Evolutionary conservation across 139 green algal species (phyloP), one percentile per base, ranked within the genome.

Genomic region (Edaphochlamys debaryana): DNA sequence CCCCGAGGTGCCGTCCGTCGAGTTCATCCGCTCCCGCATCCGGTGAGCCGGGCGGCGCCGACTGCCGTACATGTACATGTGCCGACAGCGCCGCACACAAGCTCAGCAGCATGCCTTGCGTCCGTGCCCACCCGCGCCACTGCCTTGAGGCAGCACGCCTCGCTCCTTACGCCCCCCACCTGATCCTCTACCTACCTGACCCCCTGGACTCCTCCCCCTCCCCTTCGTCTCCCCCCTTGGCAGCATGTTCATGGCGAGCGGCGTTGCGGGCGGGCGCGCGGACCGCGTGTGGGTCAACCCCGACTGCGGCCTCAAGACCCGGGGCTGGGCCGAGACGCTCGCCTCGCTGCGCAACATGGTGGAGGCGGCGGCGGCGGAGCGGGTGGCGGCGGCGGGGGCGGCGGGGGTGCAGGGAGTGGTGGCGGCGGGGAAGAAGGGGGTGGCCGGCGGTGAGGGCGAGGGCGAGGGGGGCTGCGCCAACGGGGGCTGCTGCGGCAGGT

Each of bases 291-390:
- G 92, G 91, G 92, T 98, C 52, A 96, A 96, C 87, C 89, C 94
- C 38, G 88, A 88, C 68, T 86, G 83, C 85, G 95, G 95, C 54
- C 90, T 98, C 41, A 98, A 98, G 92, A 98, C 95, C 0, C 91
- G 95, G 50, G 80, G 87, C 74, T 96, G 91, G 88, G 40, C 60
- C 23, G 86, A 90, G 80, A 86, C 75, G 62, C 82, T 91, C 30
- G 80, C 87, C 20, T 75, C 85, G 2, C 87, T 93, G 67, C 72
- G 85, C 50, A 91, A 93, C 87, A 91, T 93, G 89, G 89, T 91
- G 54, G 69, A 62, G 52, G 85, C 87, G 20, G 83, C 89, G 23
- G 67, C 69, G 29, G 50, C 70, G 79, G 75, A 81, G 72, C 79
- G 87, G 11, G 60, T 25, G 20, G 74, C 76, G 42, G n/a, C 87